phyloP scores from a whole-genome alignment of 495 filamentous ascomycete genomes.

The Cercophora samala region DNA sequence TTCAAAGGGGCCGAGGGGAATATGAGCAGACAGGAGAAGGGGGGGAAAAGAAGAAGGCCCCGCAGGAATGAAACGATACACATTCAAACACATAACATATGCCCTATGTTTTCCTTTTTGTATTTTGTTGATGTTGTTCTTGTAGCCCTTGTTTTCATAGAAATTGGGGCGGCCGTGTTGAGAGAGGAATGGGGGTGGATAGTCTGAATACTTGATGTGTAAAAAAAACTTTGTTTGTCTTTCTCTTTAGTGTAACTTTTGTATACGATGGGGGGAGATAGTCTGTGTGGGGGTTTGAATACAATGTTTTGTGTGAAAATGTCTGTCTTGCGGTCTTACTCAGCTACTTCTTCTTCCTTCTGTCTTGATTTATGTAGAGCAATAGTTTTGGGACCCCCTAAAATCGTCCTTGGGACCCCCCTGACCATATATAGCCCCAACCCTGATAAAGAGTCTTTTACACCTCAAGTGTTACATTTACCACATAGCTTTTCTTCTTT shows the following conservation, averaged over 20 bases:
- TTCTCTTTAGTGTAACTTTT: not conserved
- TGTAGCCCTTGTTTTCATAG: not conserved
- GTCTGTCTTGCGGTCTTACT: not conserved
- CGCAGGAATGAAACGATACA: not conserved
- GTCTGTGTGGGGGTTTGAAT: not conserved
- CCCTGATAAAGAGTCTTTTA: too few species aligned
- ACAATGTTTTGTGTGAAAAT: not conserved
- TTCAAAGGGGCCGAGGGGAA: not conserved
- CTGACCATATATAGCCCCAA: too few species aligned
- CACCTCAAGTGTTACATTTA: too few species aligned
- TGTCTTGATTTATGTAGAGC: too few species aligned
- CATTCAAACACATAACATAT: slow-evolving; percentile 1
- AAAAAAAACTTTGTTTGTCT: not conserved
- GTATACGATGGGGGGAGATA: not conserved
- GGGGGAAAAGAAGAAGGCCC: not conserved
- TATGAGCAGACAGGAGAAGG: not conserved
- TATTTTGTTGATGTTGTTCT: not conserved
- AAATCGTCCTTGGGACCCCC: too few species aligned
- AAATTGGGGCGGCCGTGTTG: not conserved
- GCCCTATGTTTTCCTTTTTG: slow-evolving; percentile 1
- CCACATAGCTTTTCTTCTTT: too few species aligned
- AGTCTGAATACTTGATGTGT: not conserved
- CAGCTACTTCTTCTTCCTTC: too few species aligned
- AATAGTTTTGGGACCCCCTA: too few species aligned
- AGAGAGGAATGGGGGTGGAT: not conserved